These are phyloP conservation scores for Triangularia setosa DNA, from an alignment of 2,329 filamentous ascomycete species.

Conservation along the genomic window DNA sequence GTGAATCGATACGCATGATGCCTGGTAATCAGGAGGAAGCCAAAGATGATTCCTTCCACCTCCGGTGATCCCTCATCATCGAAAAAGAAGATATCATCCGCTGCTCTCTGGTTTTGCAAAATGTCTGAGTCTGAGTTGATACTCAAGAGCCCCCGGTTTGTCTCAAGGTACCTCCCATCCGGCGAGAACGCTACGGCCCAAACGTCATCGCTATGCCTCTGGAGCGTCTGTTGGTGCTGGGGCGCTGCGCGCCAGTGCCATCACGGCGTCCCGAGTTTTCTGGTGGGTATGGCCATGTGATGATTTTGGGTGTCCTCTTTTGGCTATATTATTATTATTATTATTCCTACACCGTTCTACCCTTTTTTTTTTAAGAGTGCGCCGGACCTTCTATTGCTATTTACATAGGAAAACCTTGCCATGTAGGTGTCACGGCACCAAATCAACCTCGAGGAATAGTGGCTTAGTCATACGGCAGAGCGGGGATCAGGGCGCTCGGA, in stretches of 20 bases:
- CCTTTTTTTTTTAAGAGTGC: too few species aligned
- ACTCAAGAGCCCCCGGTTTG: neutral
- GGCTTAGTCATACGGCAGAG: too few species aligned
- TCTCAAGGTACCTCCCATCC: conserved; percentile 5
- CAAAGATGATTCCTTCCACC: conserved; percentile 11
- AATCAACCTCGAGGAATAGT: too few species aligned
- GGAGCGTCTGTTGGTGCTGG: conserved; percentile 9
- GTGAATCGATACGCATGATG: conserved; percentile 6
- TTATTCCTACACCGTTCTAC: too few species aligned
- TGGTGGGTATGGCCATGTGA: neutral
- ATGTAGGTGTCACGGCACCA: too few species aligned
- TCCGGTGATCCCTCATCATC: conserved; percentile 6
- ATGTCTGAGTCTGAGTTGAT: conserved; percentile 5
- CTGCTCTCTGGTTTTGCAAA: conserved; percentile 4
- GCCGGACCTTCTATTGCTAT: too few species aligned
- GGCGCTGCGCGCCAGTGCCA: neutral
- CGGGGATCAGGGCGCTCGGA: too few species aligned
- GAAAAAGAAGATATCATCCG: conserved; percentile 5
- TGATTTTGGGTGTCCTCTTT: neutral
- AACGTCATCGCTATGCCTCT: conserved; percentile 10
- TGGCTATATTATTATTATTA: neutral
- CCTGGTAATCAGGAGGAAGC: conserved; percentile 14
- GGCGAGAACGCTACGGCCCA: conserved; percentile 10
- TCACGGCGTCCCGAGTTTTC: neutral
- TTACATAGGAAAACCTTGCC: too few species aligned